A percentile compares a stretch with the other conserved stretches of the same genome.
phyloP scores from a whole-genome alignment of 768 basidiomycete species.

The Clitopilus hobsonii region DNA sequence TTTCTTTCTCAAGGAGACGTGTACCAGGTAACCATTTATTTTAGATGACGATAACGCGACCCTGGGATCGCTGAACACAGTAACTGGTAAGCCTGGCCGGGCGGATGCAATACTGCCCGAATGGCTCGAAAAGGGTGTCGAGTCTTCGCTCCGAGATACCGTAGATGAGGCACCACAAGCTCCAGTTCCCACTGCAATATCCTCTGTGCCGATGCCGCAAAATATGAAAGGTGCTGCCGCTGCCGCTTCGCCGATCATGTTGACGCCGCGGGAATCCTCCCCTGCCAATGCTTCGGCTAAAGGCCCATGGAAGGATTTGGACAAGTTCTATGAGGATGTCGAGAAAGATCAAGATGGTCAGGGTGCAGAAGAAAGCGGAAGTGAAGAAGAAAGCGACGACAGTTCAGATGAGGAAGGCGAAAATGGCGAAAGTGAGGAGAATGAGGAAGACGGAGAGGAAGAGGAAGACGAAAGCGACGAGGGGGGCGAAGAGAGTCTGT shows the following conservation, averaged over 20 bases:
- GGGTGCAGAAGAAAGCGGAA: conserved; percentile 24
- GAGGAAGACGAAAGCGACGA: conserved; percentile 7
- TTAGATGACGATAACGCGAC: conserved; percentile 34
- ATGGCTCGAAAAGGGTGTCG: conserved; percentile 87
- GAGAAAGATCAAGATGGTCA: conserved; percentile 24
- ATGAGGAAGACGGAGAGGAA: conserved; percentile 10
- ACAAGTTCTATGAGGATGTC: conserved; percentile 68
- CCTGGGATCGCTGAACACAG: conserved; percentile 64
- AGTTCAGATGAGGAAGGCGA: conserved; percentile 20
- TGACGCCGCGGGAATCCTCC: conserved; percentile 49
- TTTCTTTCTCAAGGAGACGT: neutral
- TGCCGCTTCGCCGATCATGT: conserved; percentile 42
- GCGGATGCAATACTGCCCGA: conserved; percentile 62
- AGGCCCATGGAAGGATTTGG: conserved; percentile 56
- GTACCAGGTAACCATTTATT: conserved; percentile 1
- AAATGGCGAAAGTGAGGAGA: conserved; percentile 13
- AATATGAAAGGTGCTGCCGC: conserved; percentile 18
- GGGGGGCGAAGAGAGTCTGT: conserved; percentile 2
- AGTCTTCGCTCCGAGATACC: conserved; percentile 66
- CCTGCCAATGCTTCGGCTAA: conserved; percentile 34
- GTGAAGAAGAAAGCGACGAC: conserved; percentile 24
- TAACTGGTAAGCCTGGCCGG: conserved; percentile 51
- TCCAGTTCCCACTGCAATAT: conserved; percentile 32
- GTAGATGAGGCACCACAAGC: conserved; percentile 44
- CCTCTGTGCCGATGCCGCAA: conserved; percentile 17